Conservation (phyloP, 2,329 filamentous ascomycete species). For the Venturia nashicola region DNA sequence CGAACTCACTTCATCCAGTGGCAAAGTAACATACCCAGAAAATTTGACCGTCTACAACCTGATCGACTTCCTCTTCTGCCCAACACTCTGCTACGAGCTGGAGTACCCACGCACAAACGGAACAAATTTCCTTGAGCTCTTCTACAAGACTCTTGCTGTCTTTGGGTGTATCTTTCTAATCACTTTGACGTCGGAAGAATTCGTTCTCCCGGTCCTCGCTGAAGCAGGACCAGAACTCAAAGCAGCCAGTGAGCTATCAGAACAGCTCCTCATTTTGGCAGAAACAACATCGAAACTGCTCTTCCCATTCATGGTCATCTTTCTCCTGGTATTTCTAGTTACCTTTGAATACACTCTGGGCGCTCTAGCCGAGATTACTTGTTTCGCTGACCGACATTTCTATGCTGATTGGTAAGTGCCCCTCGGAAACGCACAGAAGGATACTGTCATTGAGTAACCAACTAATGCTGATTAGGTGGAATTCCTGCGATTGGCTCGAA, state of each 20-base stretch:
- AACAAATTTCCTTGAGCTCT: slow-evolving; percentile 70
- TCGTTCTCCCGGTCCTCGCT: slow-evolving; percentile 78
- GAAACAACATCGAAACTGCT: slow-evolving; percentile 86
- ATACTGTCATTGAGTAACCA: too few species aligned
- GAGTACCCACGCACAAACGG: slow-evolving; percentile 74
- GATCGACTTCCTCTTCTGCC: slow-evolving; percentile 76
- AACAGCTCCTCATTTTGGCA: slow-evolving; percentile 58
- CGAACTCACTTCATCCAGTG: slow-evolving; percentile 83
- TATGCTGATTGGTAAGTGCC: slow-evolving; percentile 52
- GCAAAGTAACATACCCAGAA: slow-evolving; percentile 76
- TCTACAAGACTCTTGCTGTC: slow-evolving; percentile 75
- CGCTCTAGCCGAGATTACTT: slow-evolving; percentile 86
- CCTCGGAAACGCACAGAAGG: too few species aligned
- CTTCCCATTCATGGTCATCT: slow-evolving; percentile 95
- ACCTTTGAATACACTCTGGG: slow-evolving; percentile 97
- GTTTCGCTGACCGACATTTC: slow-evolving; percentile 68
- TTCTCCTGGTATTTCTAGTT: slow-evolving; percentile 89
- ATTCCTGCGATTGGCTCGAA: slow-evolving; percentile 78
- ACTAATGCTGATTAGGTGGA: slow-evolving; percentile 40
- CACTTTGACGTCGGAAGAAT: slow-evolving; percentile 84
- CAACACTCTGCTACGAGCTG: slow-evolving; percentile 93
- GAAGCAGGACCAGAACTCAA: slow-evolving; percentile 52
- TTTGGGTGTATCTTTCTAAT: slow-evolving; percentile 96
- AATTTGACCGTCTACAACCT: slow-evolving; percentile 81
- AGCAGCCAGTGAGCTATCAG: slow-evolving; percentile 37